Evolutionary conservation across 371 early-diverging fungal genomes (phyloP).

Genomic region (Choanephora cucurbitarum): DNA sequence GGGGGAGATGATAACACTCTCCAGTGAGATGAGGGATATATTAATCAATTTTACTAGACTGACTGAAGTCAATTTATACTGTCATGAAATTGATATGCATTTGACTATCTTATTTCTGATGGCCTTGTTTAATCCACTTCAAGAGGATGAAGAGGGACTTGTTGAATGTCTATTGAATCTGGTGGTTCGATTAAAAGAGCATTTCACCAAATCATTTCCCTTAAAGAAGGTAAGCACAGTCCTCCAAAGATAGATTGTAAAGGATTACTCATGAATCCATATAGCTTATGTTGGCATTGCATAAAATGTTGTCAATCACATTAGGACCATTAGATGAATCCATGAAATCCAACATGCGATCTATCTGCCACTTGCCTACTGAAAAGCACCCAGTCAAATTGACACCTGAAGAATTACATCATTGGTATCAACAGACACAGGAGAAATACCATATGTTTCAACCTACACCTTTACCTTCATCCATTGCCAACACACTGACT

Average conservation of each 20-base stretch:
- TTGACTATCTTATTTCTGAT: constrained; percentile 64
- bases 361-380: constrained; percentile 44
- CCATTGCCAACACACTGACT: constrained; percentile 5
- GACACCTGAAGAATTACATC: constrained; percentile 66
- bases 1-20: not conserved
- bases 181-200: constrained; percentile 68
- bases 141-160: constrained; percentile 30
- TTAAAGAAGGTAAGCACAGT: constrained; percentile 70
- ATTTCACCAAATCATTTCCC: constrained; percentile 74
- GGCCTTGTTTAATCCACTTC: constrained; percentile 48
- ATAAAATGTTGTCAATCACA: constrained; percentile 67
- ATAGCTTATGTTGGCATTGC: constrained; percentile 67
- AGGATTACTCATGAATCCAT: not conserved
- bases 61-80: constrained; percentile 23
- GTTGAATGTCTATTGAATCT: constrained; percentile 66
- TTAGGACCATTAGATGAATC: constrained; percentile 58
- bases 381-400: constrained; percentile 2
- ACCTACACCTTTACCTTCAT: constrained; percentile 13
- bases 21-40: too few relatives aligned
- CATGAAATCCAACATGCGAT: constrained; percentile 56
- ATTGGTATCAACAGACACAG: constrained; percentile 58
- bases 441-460: constrained; percentile 66
- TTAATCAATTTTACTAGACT: constrained; percentile 1
- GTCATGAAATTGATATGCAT: constrained; percentile 61
- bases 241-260: too few relatives aligned